These are phyloP conservation scores for Termitomyces sp. DNA, from an alignment of 768 basidiomycete genomes.

Conservation along the genomic window DNA sequence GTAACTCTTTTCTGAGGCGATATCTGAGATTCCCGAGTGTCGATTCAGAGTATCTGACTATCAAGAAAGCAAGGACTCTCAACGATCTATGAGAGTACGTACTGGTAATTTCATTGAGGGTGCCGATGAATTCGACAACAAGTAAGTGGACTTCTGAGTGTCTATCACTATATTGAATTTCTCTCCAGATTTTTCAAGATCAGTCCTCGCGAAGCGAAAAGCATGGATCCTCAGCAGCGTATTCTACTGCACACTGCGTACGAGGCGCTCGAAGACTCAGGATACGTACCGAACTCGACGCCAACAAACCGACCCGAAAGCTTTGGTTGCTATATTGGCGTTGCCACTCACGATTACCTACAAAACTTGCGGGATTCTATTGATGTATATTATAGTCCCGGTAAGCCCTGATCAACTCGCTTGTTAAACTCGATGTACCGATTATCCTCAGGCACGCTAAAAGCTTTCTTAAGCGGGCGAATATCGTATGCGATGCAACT, in stretches of 20 bases:
- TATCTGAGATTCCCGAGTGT: constrained; percentile 50
- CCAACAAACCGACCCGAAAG: constrained; percentile 43
- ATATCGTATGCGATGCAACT: constrained; percentile 65
- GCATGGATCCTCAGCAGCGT: constrained; percentile 76
- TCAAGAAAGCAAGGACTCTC: constrained; percentile 21
- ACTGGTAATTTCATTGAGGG: constrained; percentile 62
- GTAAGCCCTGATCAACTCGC: constrained; percentile 24
- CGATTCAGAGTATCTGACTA: constrained; percentile 49
- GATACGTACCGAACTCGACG: constrained; percentile 59
- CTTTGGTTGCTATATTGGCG: constrained; percentile 67
- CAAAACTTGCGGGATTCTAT: constrained; percentile 58
- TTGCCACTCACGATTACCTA: constrained; percentile 63
- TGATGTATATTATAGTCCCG: constrained; percentile 68
- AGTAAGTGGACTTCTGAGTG: constrained; percentile 16
- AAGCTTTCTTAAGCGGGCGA: constrained; percentile 48
- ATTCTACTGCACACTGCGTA: constrained; percentile 62
- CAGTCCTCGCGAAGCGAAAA: constrained; percentile 67
- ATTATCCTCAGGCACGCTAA: background rate
- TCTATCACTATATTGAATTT: background rate
- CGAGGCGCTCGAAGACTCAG: constrained; percentile 65
- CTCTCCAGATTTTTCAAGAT: constrained; percentile 55
- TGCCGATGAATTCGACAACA: constrained; percentile 58
- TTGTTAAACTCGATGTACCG: background rate
- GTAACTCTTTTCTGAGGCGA: background rate
- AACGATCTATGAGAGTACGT: constrained; percentile 42